phyloP scores from a whole-genome alignment of 2,329 filamentous ascomycete genomes.

The Phialemoniopsis sp. region DNA sequence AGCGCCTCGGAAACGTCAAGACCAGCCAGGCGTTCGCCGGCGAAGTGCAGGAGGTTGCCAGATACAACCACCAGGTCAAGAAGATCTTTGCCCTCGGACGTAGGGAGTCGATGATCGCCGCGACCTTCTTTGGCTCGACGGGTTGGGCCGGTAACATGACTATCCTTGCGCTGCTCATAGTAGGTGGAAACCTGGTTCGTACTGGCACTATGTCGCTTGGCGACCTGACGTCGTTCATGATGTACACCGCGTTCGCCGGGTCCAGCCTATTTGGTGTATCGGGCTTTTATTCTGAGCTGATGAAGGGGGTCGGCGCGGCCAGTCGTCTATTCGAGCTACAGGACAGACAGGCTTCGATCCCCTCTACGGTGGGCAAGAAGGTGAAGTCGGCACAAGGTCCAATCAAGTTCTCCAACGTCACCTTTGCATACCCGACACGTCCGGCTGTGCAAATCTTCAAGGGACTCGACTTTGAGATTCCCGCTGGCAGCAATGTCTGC shows the following conservation, averaged over 20 bases:
- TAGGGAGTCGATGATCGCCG: slow-evolving; percentile 81
- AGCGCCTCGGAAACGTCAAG: slow-evolving; percentile 93
- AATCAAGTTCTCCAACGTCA: slow-evolving; percentile 82
- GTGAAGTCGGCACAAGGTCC: slow-evolving; percentile 82
- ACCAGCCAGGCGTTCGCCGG: slow-evolving; percentile 96
- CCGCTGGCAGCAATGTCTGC: slow-evolving; percentile 89
- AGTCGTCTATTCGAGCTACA: slow-evolving; percentile 93
- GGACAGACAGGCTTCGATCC: slow-evolving; percentile 81
- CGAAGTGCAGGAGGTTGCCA: slow-evolving; percentile 81
- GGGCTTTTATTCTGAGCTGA: slow-evolving; percentile 95
- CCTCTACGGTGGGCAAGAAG: slow-evolving; percentile 75
- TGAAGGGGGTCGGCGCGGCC: slow-evolving; percentile 98
- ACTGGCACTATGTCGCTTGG: slow-evolving; percentile 83
- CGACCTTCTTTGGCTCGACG: slow-evolving; percentile 82
- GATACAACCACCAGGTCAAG: slow-evolving; percentile 89
- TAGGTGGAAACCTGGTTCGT: slow-evolving; percentile 86
- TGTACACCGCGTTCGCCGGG: slow-evolving; percentile 88
- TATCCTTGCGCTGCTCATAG: slow-evolving; percentile 83
- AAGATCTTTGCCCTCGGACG: slow-evolving; percentile 89
- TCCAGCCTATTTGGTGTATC: slow-evolving; percentile 92
- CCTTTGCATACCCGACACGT: slow-evolving; percentile 89
- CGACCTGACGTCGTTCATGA: slow-evolving; percentile 92
- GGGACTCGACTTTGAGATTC: slow-evolving; percentile 83
- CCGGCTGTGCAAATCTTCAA: slow-evolving; percentile 91
- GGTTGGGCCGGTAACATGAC: slow-evolving; percentile 96